Conservation (phyloP, 495 filamentous ascomycete genomes). For the Penicillium taxi region DNA sequence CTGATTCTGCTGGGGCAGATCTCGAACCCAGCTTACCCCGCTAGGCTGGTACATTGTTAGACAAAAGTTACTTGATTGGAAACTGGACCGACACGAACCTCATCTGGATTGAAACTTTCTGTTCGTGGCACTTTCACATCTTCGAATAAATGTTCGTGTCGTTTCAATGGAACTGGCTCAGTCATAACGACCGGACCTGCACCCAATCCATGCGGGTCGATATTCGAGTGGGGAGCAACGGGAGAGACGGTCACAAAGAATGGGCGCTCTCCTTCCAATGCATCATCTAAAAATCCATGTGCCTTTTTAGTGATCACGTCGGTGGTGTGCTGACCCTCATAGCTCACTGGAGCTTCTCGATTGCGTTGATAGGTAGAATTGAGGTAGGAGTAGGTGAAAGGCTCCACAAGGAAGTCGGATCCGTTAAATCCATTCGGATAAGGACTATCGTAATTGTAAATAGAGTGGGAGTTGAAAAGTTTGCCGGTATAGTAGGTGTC, state of each 20-base stretch:
- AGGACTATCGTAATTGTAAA: constrained; percentile 51
- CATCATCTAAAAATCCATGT: constrained; percentile 56
- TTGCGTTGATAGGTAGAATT: constrained; percentile 62
- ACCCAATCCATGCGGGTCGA: constrained; percentile 24
- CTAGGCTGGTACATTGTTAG: constrained; percentile 48
- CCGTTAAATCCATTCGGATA: constrained; percentile 49
- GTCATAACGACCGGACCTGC: constrained; percentile 26
- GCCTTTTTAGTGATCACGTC: constrained; percentile 60
- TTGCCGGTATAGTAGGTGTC: constrained; percentile 69
- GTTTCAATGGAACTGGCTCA: constrained; percentile 42
- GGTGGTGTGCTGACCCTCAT: constrained; percentile 49
- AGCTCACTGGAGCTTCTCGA: constrained; percentile 47
- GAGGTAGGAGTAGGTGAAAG: constrained; percentile 62
- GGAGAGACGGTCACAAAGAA: constrained; percentile 65
- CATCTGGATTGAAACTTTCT: constrained; percentile 38
- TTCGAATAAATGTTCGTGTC: constrained; percentile 32
- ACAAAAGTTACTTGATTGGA: constrained; percentile 2
- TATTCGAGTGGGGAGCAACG: constrained; percentile 58
- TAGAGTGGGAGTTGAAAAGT: constrained; percentile 57
- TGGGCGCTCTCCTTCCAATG: constrained; percentile 41
- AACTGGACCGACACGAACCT: constrained; percentile 23
- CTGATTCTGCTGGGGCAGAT: constrained; percentile 43
- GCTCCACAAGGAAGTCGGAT: constrained; percentile 62
- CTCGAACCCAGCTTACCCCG: constrained; percentile 55
- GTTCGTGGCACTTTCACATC: constrained; percentile 33